Conservation (phyloP, 768 basidiomycete genomes). For the Lentinula lateritia region DNA sequence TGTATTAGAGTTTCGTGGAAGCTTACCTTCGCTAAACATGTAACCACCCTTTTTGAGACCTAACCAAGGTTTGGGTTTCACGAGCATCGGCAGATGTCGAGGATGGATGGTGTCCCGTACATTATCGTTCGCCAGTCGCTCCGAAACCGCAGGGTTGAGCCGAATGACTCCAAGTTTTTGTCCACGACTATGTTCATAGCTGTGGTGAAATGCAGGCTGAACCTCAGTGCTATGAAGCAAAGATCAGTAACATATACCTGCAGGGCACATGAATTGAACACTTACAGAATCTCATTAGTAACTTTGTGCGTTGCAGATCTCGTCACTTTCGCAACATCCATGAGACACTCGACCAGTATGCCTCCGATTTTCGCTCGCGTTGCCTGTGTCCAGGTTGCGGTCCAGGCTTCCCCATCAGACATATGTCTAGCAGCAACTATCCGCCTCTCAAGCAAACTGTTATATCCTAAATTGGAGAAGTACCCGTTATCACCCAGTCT, state of each 20-base stretch:
- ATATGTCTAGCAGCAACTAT: conserved; percentile 60
- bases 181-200: conserved; percentile 91
- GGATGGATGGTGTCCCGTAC: conserved; percentile 76
- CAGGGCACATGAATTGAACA: conserved; percentile 11
- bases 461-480: conserved; percentile 59
- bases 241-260: not conserved
- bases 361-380: conserved; percentile 76
- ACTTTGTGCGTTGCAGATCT: conserved; percentile 51
- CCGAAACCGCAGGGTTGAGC: conserved; percentile 75
- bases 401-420: conserved; percentile 66
- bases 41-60: conserved; percentile 77
- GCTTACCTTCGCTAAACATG: conserved; percentile 68
- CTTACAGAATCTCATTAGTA: conserved; percentile 60
- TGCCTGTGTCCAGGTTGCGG: conserved; percentile 76
- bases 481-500: conserved; percentile 30
- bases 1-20: not conserved
- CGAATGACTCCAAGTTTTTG: conserved; percentile 90
- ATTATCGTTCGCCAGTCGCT: conserved; percentile 71
- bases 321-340: conserved; percentile 77
- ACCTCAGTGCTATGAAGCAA: conserved; percentile 49
- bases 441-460: conserved; percentile 56
- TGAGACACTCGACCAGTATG: conserved; percentile 75
- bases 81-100: conserved; percentile 92
- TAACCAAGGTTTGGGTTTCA: conserved; percentile 86
- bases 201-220: conserved; percentile 88